phyloP scores from a whole-genome alignment of 192 early-diverging fungal genomes.

The Linderina pennispora region DNA sequence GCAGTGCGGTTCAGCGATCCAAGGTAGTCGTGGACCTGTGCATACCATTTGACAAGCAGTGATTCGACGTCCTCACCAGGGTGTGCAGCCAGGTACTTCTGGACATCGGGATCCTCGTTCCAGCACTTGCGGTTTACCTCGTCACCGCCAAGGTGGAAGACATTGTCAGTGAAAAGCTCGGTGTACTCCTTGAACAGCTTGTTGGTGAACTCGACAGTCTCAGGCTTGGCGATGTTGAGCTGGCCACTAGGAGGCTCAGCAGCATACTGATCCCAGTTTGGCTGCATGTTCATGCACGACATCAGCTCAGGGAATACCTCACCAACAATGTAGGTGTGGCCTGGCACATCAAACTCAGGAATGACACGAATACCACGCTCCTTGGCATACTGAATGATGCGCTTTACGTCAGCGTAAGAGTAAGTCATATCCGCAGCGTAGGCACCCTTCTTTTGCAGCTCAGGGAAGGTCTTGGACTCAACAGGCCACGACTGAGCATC shows the following conservation, averaged over 20 bases:
- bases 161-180: conserved; percentile 51
- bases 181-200: conserved; percentile 55
- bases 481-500: conserved; percentile 58
- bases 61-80: background rate
- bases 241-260: conserved; percentile 67
- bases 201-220: conserved; percentile 52
- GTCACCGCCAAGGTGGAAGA: conserved; percentile 63
- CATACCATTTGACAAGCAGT: conserved; percentile 24
- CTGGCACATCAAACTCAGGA: conserved; percentile 76
- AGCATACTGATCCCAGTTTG: conserved; percentile 47
- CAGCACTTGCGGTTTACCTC: conserved; percentile 57
- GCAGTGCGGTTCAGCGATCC: conserved; percentile 40
- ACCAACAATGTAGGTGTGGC: conserved; percentile 49
- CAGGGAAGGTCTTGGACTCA: conserved; percentile 46
- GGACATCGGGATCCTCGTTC: conserved; percentile 27
- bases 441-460: conserved; percentile 47
- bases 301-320: conserved; percentile 44
- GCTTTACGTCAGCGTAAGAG: conserved; percentile 52
- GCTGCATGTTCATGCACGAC: conserved; percentile 44
- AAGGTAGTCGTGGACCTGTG: conserved; percentile 40
- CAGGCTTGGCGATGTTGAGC: conserved; percentile 50
- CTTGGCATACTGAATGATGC: conserved; percentile 56
- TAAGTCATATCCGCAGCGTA: conserved; percentile 54
- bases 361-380: conserved; percentile 69
- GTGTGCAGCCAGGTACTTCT: conserved; percentile 1